These are phyloP conservation scores for Escallonia herrerae DNA, from an alignment of 129 eudicot genomes.

Conservation along the genomic window DNA sequence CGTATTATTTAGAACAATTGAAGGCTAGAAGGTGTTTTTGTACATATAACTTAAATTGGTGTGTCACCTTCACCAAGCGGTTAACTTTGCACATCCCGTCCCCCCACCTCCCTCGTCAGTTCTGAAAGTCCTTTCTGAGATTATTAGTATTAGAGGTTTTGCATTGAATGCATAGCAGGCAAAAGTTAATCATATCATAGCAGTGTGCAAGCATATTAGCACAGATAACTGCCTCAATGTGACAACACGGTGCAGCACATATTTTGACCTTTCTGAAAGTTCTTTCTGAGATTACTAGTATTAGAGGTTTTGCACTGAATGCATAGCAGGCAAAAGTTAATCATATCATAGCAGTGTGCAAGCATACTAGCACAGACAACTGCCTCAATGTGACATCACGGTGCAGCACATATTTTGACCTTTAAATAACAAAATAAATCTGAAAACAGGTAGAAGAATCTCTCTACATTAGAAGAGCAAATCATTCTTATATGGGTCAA, in stretches of 20 bases:
- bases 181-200: not conserved
- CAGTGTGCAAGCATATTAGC: not conserved
- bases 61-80: not conserved
- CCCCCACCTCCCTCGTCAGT: not conserved
- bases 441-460: too few relatives aligned
- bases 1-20: not conserved
- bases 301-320: not conserved
- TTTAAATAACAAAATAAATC: too few relatives aligned
- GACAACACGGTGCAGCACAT: too few relatives aligned
- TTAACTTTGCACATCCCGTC: not conserved
- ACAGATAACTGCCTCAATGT: not conserved
- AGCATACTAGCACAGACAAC: not conserved
- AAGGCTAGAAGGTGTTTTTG: not conserved
- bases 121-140: not conserved
- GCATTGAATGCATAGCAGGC: not conserved
- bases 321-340: not conserved
- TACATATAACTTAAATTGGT: not conserved
- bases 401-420: too few relatives aligned
- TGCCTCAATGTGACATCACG: not conserved
- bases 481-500: too few relatives aligned
- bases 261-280: too few relatives aligned
- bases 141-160: not conserved
- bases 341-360: not conserved
- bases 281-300: not conserved
- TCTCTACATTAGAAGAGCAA: too few relatives aligned